Base-by-base conservation (phyloP, 2,329 filamentous ascomycete species). In the Neodidymelliopsis sp. region DNA sequence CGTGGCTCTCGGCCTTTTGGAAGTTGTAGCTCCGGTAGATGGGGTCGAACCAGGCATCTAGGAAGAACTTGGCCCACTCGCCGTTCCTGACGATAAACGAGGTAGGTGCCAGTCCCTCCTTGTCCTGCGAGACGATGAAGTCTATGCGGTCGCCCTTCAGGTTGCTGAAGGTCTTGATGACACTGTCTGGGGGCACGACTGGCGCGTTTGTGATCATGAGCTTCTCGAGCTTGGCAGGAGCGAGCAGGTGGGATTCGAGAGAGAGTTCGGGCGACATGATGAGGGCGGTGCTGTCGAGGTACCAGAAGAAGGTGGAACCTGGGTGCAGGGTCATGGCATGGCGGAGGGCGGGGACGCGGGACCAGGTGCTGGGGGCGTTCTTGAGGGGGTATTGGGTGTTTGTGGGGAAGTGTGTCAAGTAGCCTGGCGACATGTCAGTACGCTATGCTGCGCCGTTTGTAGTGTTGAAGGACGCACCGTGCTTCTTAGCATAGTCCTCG, bases 1-100 rank as follows among this genome's bases (percentile, higher is more conserved):
- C 92, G 77, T 99, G 93, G 18, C 81, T 84, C 74, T 99, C 94
- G 0, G 91, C 92, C 72, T 95, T 97, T 67, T 95, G 90, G 67
- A 99, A 99, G 69, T 96, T 96, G 76, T 99, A 99, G 60, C 82
- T 89, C 56, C 93, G 83, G 75, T 96, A 99, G 31, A 97, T 78
- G 36, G 94, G 94, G 70, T 97, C 91, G 67, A 94, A 96, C 94
- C 94, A 99, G 1, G 90, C 88, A 70, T 99, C 94, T 13, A 97
- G 75, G 67, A 99, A 90, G 77, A 89, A 99, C 67, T 88, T 89
- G 33, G 90, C 89, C 90, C 93, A 99, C 45, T 94, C 90, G 16
- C 92, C 91, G 53, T 88, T 90, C 54, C 85, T 82, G 10, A 99
- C 70, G 11, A 97, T 77, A 54, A 96, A 88, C 73, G 90, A 96